A percentile compares a stretch with the other conserved stretches of the same genome.
Evolutionary conservation across 2,329 filamentous ascomycete genomes (phyloP).

Genomic region (Pseudogymnoascus sp.): DNA sequence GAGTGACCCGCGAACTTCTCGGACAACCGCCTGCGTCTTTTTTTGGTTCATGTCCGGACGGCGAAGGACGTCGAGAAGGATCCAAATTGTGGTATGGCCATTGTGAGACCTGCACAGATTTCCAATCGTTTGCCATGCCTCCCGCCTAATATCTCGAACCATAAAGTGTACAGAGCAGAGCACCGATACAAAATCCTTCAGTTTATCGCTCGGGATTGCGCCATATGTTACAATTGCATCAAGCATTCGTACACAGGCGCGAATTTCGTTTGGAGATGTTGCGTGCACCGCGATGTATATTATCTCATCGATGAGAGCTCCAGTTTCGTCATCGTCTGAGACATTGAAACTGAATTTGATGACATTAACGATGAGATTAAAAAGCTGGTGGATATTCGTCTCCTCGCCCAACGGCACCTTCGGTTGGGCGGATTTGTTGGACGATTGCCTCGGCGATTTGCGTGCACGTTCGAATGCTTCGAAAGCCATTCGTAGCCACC

Average conservation of each 20-base stretch:
- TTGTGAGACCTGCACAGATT: conserved; percentile 68
- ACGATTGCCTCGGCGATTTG: conserved; percentile 37
- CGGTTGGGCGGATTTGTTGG: conserved; percentile 33
- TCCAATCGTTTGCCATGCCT: conserved; percentile 61
- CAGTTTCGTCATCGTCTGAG: conserved; percentile 54
- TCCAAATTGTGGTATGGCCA: conserved; percentile 58
- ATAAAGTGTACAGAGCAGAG: conserved; percentile 65
- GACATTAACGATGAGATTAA: conserved; percentile 57
- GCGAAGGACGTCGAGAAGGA: conserved; percentile 54
- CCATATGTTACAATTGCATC: conserved; percentile 66
- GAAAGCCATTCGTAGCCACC: conserved; percentile 52
- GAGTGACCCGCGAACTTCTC: conserved; percentile 55
- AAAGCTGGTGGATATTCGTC: conserved; percentile 54
- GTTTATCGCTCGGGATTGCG: conserved; percentile 53
- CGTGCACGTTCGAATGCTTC: conserved; percentile 44
- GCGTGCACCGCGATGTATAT: conserved; percentile 63
- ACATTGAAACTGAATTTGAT: conserved; percentile 70
- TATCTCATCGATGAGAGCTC: conserved; percentile 52
- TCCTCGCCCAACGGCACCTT: conserved; percentile 43
- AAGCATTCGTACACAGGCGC: conserved; percentile 58
- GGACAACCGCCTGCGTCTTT: conserved; percentile 40
- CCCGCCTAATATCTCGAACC: conserved; percentile 50
- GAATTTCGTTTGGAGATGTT: conserved; percentile 54
- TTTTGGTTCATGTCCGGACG: conserved; percentile 38
- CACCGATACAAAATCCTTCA: conserved; percentile 60